These are phyloP conservation scores for Houttuynia cordata DNA, from an alignment of 164 flowering plant species.

Conservation along the genomic window DNA sequence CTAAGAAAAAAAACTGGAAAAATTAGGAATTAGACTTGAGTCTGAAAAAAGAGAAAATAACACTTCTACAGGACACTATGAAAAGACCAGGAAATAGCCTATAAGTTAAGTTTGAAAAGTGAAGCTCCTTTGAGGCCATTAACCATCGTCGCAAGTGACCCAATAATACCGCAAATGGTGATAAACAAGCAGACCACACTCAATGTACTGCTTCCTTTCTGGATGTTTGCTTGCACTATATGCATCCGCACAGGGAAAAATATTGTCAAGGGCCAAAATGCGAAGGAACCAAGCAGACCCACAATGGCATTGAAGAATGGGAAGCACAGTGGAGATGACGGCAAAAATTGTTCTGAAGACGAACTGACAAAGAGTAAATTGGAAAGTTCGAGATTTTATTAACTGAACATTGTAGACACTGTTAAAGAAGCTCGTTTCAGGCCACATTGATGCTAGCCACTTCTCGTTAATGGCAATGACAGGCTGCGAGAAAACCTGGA, in stretches of 20 bases:
- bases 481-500: conserved; percentile 14
- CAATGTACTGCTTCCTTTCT: conserved; percentile 2
- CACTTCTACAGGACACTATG: too few relatives aligned
- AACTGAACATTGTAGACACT: conserved; percentile 1
- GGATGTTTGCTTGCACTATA: conserved; percentile 2
- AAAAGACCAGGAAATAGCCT: background rate
- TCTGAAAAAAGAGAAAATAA: too few relatives aligned
- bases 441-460: conserved; percentile 7
- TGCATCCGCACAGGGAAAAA: conserved; percentile 8
- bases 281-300: conserved; percentile 5
- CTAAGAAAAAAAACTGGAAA: too few relatives aligned
- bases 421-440: conserved; percentile 3
- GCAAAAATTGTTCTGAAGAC: conserved; percentile 1
- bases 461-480: conserved; percentile 9
- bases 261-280: conserved; percentile 9
- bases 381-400: background rate
- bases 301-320: conserved; percentile 8
- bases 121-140: conserved; percentile 5
- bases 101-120: conserved; percentile 1
- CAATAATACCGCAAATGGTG: conserved; percentile 5
- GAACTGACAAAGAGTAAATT: conserved; percentile 4
- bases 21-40: too few relatives aligned
- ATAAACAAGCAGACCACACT: conserved; percentile 2
- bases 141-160: conserved; percentile 7
- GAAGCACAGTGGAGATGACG: conserved; percentile 2